Evolutionary conservation across 495 filamentous ascomycete species (phyloP).

Genomic region (Hypoxylon lienhwacheense): DNA sequence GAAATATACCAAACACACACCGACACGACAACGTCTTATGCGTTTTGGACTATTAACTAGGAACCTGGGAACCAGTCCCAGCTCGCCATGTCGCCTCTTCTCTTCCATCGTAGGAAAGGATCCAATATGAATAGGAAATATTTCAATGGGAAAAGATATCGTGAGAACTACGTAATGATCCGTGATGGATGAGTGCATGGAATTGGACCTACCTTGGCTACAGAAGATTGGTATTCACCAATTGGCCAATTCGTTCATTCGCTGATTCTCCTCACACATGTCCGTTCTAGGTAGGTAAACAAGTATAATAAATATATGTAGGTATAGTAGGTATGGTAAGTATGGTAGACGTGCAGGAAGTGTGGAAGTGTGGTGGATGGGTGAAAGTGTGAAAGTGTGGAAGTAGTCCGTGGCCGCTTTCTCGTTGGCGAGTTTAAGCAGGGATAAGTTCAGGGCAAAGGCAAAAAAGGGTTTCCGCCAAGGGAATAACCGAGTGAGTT

Average conservation of each 20-base stretch:
- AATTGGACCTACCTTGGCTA: constrained; percentile 11
- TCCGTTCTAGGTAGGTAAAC: too few species aligned
- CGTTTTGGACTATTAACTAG: constrained; percentile 6
- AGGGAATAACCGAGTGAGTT: too few species aligned
- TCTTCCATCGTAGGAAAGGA: background rate
- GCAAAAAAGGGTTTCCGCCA: background rate
- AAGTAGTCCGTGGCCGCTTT: too few species aligned
- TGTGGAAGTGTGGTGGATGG: too few species aligned
- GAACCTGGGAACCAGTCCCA: constrained; percentile 4
- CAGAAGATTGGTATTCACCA: background rate
- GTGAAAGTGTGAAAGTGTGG: too few species aligned
- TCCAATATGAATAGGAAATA: constrained; percentile 1
- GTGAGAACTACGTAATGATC: constrained; percentile 21
- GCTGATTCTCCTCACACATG: too few species aligned
- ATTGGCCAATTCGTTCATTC: too few species aligned
- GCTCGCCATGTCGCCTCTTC: constrained; percentile 3
- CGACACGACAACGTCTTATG: too few species aligned
- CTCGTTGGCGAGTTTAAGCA: constrained; percentile 13
- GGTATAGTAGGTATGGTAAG: background rate
- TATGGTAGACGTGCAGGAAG: background rate
- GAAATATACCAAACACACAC: constrained; percentile 14
- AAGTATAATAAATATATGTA: too few species aligned
- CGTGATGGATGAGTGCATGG: constrained; percentile 5
- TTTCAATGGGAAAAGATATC: constrained; percentile 4
- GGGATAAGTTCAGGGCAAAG: constrained; percentile 7